Conservation (phyloP, 2,329 filamentous ascomycete species). For the Zasmidium angulare region DNA sequence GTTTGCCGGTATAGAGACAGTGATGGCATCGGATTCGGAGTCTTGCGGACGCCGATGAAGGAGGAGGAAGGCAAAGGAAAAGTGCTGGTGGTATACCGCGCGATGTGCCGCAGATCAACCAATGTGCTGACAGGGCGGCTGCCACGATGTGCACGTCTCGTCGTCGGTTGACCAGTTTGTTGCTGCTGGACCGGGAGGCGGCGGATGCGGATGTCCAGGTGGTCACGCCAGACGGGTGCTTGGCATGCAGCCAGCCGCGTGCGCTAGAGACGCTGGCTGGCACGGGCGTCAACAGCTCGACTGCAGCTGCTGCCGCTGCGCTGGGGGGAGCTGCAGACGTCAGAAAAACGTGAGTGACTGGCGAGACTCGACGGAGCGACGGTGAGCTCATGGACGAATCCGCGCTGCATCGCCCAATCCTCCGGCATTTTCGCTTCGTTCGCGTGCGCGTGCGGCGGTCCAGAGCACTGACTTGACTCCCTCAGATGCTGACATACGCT, state of each 20-base stretch:
- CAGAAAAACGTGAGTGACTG: neutral
- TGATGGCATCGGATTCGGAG: neutral
- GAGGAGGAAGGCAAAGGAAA: too few species aligned
- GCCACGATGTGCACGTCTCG: neutral
- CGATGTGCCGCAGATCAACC: neutral
- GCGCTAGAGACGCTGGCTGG: neutral
- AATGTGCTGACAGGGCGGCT: neutral
- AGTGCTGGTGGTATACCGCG: too few species aligned
- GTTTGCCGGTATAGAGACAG: neutral
- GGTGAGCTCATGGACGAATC: too few species aligned
- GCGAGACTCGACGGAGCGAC: neutral
- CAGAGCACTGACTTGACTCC: neutral
- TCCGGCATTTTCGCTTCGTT: too few species aligned
- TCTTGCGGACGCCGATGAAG: neutral
- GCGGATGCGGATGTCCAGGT: neutral
- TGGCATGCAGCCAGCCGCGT: slow-evolving; percentile 2
- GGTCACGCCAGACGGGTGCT: slow-evolving; percentile 1
- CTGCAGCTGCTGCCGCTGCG: neutral
- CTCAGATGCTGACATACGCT: neutral
- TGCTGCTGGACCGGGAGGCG: neutral
- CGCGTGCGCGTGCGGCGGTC: neutral
- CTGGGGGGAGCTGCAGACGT: neutral
- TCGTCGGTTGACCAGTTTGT: neutral
- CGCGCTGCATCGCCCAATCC: too few species aligned
- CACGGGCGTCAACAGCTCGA: neutral